Base-by-base conservation (phyloP, 2,329 filamentous ascomycete species). In the Mycosphaerella sp. region DNA sequence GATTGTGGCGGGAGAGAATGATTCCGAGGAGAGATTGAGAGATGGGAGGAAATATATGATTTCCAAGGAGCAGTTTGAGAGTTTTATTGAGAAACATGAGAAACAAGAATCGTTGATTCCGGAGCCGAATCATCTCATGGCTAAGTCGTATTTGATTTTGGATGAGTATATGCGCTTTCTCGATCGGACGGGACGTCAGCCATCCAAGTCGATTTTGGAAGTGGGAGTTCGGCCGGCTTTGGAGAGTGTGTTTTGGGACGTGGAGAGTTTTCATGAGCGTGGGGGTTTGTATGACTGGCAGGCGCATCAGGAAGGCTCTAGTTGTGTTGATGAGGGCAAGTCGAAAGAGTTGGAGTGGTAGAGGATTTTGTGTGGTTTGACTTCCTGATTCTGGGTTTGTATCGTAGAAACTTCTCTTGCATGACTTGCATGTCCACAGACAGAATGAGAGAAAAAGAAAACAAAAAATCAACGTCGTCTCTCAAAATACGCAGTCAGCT, bases 91-190 rank as follows among this genome's bases (percentile, higher is more conserved):
- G 34, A 38, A 38, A n/a, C 34, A 38, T 10, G 8, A n/a, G 34
- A 1, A 2, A 0, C 34, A 38, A 7, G 12, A 38, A 7, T 38
- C 34, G 10, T 17, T 43, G 10, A 12, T 43, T 6, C 41, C 76
- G 0, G 78, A 81, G 63, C 63, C 70, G 1, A 81, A 81, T 53
- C 60, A 70, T 1, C 53, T 77, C 21, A 81, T 81, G 78, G 73
- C 71, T 2, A 73, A 68, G 34, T 76, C 71, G 48, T 80, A 80
- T 62, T 68, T 81, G 12, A 69, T 81, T 34, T 55, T 80, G 23
- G 78, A 80, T 55, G 78, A 80, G 67, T 75, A 73, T 53, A 63
- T 79, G 63, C 67, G 77, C 41, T 80, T 80, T 60, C 62, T 80
- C 23, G 75, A 79, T 56, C 73, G 74, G 53, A 63, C 58, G 40